Evolutionary conservation across 176 grass and related monocot genomes (phyloP).

Genomic region (Carex pumila): DNA sequence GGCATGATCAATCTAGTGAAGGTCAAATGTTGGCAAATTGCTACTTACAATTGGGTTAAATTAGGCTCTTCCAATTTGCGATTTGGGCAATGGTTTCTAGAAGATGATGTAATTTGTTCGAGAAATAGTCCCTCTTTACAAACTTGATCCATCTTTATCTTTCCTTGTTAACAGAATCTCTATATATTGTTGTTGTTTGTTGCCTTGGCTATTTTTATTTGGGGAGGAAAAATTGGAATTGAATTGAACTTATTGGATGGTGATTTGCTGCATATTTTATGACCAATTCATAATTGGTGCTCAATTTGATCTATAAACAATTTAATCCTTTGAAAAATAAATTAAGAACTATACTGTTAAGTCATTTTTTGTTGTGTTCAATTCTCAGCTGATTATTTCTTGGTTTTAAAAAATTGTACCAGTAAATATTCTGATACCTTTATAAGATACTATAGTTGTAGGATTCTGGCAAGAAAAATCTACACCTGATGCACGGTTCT

Average conservation of each 20-base stretch:
- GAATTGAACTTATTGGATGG: neutral
- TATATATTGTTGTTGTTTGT: neutral
- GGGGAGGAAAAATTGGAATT: neutral
- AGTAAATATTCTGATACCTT: neutral
- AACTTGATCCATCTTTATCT: neutral
- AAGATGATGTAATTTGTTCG: neutral
- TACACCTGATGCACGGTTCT: neutral
- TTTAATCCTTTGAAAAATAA: neutral
- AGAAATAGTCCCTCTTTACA: neutral
- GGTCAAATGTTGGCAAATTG: neutral
- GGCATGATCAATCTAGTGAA: neutral
- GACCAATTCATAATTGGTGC: neutral
- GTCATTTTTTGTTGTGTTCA: neutral
- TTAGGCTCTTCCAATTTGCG: neutral
- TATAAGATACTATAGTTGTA: neutral
- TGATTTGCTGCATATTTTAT: too few relatives aligned
- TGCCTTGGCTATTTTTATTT: neutral
- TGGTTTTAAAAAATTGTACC: neutral
- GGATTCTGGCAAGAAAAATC: constrained; percentile 10
- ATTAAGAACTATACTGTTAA: neutral
- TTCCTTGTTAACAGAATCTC: neutral
- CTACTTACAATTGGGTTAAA: neutral
- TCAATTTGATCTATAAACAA: neutral
- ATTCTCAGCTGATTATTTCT: neutral
- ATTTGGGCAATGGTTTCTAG: neutral